These are phyloP conservation scores for Cyberlindnera subsufficiens DNA, from an alignment of 805 yeast genomes.

Conservation along the genomic window DNA sequence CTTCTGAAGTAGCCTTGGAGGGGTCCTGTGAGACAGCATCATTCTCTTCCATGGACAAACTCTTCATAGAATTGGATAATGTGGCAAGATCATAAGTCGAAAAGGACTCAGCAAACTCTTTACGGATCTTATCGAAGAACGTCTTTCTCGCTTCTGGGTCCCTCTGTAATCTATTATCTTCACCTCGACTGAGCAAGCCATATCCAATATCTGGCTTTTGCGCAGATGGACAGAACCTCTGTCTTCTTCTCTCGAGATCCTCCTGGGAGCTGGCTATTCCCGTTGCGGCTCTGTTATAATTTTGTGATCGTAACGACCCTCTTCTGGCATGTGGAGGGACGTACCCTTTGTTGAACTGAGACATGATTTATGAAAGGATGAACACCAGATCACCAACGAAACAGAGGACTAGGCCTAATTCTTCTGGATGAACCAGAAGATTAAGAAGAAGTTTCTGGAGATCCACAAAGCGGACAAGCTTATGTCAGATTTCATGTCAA, in stretches of 20 bases:
- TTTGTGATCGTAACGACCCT: no score
- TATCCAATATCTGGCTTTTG: constrained; percentile 27
- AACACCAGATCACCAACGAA: no score
- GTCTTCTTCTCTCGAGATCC: constrained; percentile 24
- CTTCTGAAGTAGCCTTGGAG: constrained; percentile 1
- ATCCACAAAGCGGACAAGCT: no score
- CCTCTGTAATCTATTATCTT: constrained; percentile 40
- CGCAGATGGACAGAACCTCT: constrained; percentile 27
- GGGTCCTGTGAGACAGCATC: not conserved
- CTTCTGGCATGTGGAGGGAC: not conserved
- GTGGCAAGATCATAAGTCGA: not conserved
- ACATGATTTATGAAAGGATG: no score
- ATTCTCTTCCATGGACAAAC: constrained; percentile 1
- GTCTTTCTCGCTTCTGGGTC: constrained; percentile 36
- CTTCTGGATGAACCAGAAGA: no score
- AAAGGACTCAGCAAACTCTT: constrained; percentile 9
- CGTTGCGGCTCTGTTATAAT: no score
- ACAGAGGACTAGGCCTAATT: no score
- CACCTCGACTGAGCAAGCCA: constrained; percentile 60
- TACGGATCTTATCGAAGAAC: constrained; percentile 34
- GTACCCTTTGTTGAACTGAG: not conserved
- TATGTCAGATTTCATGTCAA: no score
- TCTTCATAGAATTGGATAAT: not conserved
- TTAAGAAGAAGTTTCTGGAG: no score
- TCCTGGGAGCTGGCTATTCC: constrained; percentile 1